phyloP scores from a whole-genome alignment of 2,329 filamentous ascomycete species.

The Hymenotorrendiella dingleyae region DNA sequence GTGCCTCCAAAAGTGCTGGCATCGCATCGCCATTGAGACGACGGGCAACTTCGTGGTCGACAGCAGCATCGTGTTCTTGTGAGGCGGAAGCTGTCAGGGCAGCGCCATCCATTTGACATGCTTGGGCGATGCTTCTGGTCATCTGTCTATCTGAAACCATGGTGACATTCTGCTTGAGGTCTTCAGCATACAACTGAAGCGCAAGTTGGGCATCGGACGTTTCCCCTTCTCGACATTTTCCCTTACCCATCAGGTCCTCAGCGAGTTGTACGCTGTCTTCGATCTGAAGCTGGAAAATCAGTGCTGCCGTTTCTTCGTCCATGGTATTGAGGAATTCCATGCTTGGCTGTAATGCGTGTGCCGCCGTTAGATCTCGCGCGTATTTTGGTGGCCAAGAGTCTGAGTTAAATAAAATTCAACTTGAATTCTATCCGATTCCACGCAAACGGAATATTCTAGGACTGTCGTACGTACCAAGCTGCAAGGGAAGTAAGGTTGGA shows the following conservation, averaged over 20 bases:
- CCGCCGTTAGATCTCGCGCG: no score
- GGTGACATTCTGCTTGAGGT: slow-evolving; percentile 8
- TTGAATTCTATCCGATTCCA: no score
- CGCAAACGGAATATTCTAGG: no score
- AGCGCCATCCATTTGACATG: slow-evolving; percentile 19
- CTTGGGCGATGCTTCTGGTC: slow-evolving; percentile 20
- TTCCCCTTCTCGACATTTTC: slow-evolving; percentile 8
- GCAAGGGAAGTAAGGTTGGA: no score
- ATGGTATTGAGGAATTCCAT: no score
- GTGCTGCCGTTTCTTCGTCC: slow-evolving; percentile 10
- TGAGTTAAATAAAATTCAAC: no score
- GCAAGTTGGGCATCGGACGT: slow-evolving; percentile 15
- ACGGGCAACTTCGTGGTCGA: slow-evolving; percentile 15
- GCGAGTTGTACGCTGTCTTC: slow-evolving; percentile 13
- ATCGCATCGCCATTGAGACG: slow-evolving; percentile 12
- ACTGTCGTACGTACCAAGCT: no score
- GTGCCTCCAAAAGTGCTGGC: no score
- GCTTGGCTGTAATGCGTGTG: no score
- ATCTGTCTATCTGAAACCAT: slow-evolving; percentile 16
- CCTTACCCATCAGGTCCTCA: slow-evolving; percentile 6
- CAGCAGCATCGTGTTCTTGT: no score
- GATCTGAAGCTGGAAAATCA: slow-evolving; percentile 23
- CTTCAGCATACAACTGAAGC: slow-evolving; percentile 11
- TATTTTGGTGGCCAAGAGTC: no score
- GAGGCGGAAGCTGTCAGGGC: no score